Evolutionary conservation across 768 basidiomycete genomes (phyloP).

Genomic region (Polyporus arcularius): DNA sequence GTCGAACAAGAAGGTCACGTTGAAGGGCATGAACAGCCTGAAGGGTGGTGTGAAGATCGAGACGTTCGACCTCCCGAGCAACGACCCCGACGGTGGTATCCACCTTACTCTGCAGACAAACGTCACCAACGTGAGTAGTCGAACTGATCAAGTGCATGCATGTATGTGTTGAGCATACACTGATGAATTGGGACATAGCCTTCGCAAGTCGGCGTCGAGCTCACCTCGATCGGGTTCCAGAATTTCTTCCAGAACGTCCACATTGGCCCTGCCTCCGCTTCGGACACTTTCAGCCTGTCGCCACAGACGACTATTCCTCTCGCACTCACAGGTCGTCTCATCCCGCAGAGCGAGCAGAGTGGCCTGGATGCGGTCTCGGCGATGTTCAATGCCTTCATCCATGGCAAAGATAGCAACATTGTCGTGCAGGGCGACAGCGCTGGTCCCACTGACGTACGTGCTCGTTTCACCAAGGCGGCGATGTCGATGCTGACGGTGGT

Average conservation of each 20-base stretch:
- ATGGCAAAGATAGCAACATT: slow-evolving; percentile 62
- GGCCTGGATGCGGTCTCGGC: slow-evolving; percentile 61
- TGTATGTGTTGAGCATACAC: too few species aligned
- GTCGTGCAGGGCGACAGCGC: slow-evolving; percentile 60
- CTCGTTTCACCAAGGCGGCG: slow-evolving; percentile 18
- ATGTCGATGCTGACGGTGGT: neutral
- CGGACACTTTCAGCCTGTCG: slow-evolving; percentile 50
- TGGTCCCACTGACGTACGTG: slow-evolving; percentile 51
- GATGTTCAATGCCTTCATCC: slow-evolving; percentile 73
- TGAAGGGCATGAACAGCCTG: slow-evolving; percentile 73
- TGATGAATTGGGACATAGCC: slow-evolving; percentile 47
- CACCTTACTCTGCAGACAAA: slow-evolving; percentile 64
- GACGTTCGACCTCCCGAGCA: slow-evolving; percentile 66
- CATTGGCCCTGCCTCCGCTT: slow-evolving; percentile 60
- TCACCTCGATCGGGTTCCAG: slow-evolving; percentile 62
- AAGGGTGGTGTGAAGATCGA: slow-evolving; percentile 62
- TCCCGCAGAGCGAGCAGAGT: slow-evolving; percentile 55
- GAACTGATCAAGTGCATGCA: neutral
- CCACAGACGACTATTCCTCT: slow-evolving; percentile 55
- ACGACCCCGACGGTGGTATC: slow-evolving; percentile 74
- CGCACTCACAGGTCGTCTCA: slow-evolving; percentile 59
- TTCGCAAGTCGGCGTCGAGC: slow-evolving; percentile 71
- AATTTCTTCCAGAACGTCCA: slow-evolving; percentile 52
- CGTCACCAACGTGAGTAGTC: slow-evolving; percentile 53
- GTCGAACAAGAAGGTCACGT: slow-evolving; percentile 55